Conservation (phyloP, 73 alveolate species). For the Paramecium tetraurelia region DNA sequence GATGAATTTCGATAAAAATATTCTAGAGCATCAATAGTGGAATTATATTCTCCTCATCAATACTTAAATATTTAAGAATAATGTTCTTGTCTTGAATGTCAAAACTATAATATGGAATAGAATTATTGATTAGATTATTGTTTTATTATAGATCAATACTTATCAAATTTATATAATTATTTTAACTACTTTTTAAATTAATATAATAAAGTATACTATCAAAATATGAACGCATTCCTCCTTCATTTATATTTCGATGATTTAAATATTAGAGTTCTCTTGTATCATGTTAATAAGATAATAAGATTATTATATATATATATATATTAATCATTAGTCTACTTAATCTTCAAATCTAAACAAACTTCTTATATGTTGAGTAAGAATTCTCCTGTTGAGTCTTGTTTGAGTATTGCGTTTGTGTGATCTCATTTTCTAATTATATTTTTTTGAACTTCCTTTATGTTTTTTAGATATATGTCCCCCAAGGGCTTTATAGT, state of each 20-base stretch:
- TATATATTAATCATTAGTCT: neutral
- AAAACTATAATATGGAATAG: neutral
- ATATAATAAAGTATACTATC: too few relatives aligned
- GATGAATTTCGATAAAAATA: neutral
- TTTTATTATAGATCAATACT: neutral
- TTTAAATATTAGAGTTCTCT: too few relatives aligned
- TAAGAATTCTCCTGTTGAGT: neutral
- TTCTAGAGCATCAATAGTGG: neutral
- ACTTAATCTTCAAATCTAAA: neutral
- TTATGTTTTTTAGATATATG: neutral
- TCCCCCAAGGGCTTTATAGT: neutral
- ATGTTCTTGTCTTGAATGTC: neutral
- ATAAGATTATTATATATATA: too few relatives aligned
- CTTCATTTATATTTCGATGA: too few relatives aligned
- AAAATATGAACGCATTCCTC: too few relatives aligned
- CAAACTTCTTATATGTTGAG: neutral
- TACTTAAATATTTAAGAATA: neutral
- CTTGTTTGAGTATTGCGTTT: neutral
- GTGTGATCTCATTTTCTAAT: neutral
- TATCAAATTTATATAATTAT: neutral
- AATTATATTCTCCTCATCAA: neutral
- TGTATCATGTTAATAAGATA: too few relatives aligned
- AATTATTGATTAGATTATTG: neutral
- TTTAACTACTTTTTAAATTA: too few relatives aligned
- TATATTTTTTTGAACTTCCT: neutral